These are phyloP conservation scores for Eucalyptus camaldulensis DNA, from an alignment of 345 rosid genomes.

Conservation along the genomic window DNA sequence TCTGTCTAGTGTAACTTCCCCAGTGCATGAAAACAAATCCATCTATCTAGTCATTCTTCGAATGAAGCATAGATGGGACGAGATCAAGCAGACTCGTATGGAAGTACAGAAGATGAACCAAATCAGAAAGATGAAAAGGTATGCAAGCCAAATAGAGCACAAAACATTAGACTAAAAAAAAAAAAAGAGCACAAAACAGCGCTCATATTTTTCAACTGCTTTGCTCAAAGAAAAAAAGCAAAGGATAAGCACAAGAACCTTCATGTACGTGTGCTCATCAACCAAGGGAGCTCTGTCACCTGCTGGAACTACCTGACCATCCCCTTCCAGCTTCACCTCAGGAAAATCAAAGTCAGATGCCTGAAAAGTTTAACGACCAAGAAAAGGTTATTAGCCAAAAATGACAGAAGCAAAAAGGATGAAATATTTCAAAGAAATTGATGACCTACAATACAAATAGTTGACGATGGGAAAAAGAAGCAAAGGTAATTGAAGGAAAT, in stretches of 20 bases:
- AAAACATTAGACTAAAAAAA: neutral
- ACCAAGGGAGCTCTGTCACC: constrained; percentile 26
- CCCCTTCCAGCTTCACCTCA: constrained; percentile 69
- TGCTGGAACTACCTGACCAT: constrained; percentile 13
- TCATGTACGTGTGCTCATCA: constrained; percentile 62
- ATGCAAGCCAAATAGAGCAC: neutral
- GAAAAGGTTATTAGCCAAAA: neutral
- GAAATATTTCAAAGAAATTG: neutral
- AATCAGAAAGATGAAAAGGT: neutral
- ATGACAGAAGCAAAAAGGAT: neutral
- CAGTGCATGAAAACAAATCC: neutral
- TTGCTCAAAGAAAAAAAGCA: neutral
- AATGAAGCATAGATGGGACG: neutral
- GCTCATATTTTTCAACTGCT: neutral
- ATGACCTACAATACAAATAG: neutral
- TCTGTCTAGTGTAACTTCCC: neutral
- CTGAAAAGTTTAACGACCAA: constrained; percentile 10
- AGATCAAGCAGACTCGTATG: neutral
- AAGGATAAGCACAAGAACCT: constrained; percentile 24
- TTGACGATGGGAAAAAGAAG: neutral
- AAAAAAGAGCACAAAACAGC: neutral
- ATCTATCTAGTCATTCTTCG: neutral
- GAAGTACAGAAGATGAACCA: neutral
- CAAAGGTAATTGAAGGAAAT: neutral
- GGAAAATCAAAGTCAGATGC: constrained; percentile 36